Conservation (phyloP, 2,329 filamentous ascomycete genomes). For the Phyllosticta paracitricarpa region DNA sequence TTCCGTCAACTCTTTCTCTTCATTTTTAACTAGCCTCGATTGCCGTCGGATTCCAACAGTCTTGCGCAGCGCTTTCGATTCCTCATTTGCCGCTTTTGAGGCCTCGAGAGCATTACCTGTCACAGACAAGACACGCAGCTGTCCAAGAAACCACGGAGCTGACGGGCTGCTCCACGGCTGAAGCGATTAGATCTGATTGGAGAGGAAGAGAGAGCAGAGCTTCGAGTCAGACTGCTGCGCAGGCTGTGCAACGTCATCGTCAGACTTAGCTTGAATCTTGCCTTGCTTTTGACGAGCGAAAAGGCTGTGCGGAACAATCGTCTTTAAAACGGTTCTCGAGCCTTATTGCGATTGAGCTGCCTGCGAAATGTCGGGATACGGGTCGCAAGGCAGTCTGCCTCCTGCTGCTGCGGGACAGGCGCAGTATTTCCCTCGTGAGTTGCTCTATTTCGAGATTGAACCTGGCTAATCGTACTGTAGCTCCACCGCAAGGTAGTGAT, state of each 20-base stretch:
- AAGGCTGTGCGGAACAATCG: not conserved
- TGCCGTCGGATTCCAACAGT: too few relatives aligned
- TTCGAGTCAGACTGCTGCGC: not conserved
- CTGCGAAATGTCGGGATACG: slow-evolving; percentile 5
- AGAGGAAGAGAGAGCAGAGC: not conserved
- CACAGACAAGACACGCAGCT: not conserved
- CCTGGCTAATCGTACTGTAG: not conserved
- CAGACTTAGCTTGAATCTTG: not conserved
- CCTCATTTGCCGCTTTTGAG: not conserved
- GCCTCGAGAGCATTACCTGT: not conserved
- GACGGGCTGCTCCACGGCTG: not conserved
- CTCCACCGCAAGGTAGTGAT: slow-evolving; percentile 15
- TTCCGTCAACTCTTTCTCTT: too few relatives aligned
- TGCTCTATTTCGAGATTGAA: not conserved
- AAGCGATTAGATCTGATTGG: not conserved
- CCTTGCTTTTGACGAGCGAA: not conserved
- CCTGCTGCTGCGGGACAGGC: slow-evolving; percentile 21
- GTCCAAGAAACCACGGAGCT: not conserved
- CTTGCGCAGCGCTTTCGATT: too few relatives aligned
- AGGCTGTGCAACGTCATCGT: not conserved
- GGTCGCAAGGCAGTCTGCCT: not conserved
- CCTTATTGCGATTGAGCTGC: not conserved
- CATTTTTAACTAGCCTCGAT: too few relatives aligned
- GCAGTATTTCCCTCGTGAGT: slow-evolving; percentile 25
- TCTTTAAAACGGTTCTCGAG: not conserved